phyloP scores from a whole-genome alignment of 2,329 filamentous ascomycete species.

The Neurospora sp. region DNA sequence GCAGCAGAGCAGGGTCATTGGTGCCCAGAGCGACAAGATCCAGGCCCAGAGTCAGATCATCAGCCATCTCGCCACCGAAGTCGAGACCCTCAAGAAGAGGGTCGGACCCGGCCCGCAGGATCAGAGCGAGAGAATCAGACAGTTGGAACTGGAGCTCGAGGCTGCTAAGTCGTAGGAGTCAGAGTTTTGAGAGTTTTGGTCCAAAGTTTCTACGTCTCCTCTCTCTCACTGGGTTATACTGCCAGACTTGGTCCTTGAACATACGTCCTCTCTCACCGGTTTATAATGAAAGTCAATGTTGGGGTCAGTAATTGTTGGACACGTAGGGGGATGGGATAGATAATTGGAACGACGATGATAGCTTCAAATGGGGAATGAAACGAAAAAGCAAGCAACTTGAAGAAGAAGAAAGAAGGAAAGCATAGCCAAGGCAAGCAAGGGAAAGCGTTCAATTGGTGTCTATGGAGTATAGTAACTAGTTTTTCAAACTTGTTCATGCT shows the following conservation, averaged over 20 bases:
- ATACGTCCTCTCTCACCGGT: neutral
- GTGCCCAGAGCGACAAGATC: slow-evolving; percentile 61
- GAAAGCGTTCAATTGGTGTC: neutral
- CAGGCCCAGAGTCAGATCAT: slow-evolving; percentile 64
- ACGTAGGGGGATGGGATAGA: neutral
- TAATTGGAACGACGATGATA: neutral
- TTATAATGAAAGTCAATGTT: neutral
- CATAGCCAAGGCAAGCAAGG: neutral
- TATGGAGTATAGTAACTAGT: neutral
- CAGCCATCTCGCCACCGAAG: slow-evolving; percentile 56
- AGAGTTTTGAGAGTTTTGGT: neutral
- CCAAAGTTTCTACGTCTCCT: neutral
- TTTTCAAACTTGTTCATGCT: neutral
- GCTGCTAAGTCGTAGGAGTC: slow-evolving; percentile 42
- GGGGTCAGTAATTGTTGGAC: neutral
- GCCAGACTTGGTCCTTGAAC: neutral
- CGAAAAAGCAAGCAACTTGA: neutral
- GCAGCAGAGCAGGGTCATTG: slow-evolving; percentile 67
- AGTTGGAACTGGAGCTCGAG: slow-evolving; percentile 58
- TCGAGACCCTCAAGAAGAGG: slow-evolving; percentile 72
- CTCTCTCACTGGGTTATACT: neutral
- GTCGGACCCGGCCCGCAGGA: slow-evolving; percentile 50
- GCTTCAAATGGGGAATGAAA: neutral
- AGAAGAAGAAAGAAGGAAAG: neutral
- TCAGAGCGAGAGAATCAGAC: slow-evolving; percentile 57